phyloP scores from a whole-genome alignment of 23 red algal genomes.

The Chondrus crispus region DNA sequence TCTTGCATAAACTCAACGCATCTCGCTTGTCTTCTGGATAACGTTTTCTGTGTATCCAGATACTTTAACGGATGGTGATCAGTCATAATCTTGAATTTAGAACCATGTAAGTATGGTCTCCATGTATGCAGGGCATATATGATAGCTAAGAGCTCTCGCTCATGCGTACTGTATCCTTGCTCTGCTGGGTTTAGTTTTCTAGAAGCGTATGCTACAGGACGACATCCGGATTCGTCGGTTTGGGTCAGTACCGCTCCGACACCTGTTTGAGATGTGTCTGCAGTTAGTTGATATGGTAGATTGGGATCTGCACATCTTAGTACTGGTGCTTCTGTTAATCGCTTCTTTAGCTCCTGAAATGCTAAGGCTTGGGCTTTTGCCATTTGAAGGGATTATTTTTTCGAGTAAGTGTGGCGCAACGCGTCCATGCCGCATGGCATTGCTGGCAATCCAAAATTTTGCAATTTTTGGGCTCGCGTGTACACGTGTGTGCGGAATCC shows the following conservation, averaged over 20 bases:
- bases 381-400: neutral
- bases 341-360: neutral
- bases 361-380: too few relatives aligned
- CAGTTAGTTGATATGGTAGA: neutral
- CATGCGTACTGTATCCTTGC: constrained; percentile 25
- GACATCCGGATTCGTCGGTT: constrained; percentile 8
- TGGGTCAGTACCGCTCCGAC: constrained; percentile 14
- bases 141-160: constrained; percentile 23
- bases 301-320: neutral
- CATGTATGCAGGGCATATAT: constrained; percentile 1
- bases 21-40: neutral
- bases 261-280: neutral
- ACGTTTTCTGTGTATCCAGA: constrained; percentile 1
- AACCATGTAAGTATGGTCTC: constrained; percentile 37
- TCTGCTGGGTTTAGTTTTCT: constrained; percentile 12
- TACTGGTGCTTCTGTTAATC: constrained; percentile 15
- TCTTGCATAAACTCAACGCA: neutral
- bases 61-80: constrained; percentile 23
- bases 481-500: too few relatives aligned
- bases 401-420: too few relatives aligned
- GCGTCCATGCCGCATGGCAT: too few relatives aligned
- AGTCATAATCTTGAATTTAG: neutral
- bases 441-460: too few relatives aligned
- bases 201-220: constrained; percentile 22
- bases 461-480: too few relatives aligned